Percentiles rank a stretch among this genome's conserved stretches.
phyloP scores from a whole-genome alignment of 495 filamentous ascomycete genomes.

The Annulohypoxylon maeteangense region DNA sequence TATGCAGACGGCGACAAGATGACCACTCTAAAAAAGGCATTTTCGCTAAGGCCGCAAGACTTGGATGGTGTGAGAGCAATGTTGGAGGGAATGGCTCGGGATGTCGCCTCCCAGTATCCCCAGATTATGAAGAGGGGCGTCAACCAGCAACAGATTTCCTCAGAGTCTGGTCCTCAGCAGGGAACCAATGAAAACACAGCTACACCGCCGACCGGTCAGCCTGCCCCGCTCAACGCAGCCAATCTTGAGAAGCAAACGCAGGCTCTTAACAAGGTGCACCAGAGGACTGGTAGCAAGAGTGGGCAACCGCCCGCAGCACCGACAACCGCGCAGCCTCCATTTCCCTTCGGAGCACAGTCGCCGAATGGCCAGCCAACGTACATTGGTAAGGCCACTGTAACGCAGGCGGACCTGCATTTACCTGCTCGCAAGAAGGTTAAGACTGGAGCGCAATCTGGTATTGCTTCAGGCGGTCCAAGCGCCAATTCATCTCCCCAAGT shows the following conservation, averaged over 20 bases:
- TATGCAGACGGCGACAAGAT: slow-evolving; percentile 64
- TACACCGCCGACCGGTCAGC: slow-evolving; percentile 45
- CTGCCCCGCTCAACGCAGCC: slow-evolving; percentile 68
- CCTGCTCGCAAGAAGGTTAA: slow-evolving; percentile 66
- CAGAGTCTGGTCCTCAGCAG: slow-evolving; percentile 38
- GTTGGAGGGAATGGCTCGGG: slow-evolving; percentile 52
- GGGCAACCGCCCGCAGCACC: slow-evolving; percentile 68
- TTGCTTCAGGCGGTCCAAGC: slow-evolving; percentile 42
- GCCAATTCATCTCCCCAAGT: slow-evolving; percentile 60
- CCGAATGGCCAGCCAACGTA: slow-evolving; percentile 76
- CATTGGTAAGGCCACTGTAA: slow-evolving; percentile 55
- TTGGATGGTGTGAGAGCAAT: slow-evolving; percentile 62
- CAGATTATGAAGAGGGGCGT: slow-evolving; percentile 37
- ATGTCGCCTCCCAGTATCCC: slow-evolving; percentile 37
- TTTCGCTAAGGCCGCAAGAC: slow-evolving; percentile 68
- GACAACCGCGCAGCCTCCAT: slow-evolving; percentile 71
- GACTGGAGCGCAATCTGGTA: slow-evolving; percentile 48
- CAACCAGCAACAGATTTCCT: slow-evolving; percentile 30
- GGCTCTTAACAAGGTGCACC: slow-evolving; percentile 60
- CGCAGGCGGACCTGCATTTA: slow-evolving; percentile 61
- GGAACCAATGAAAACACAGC: slow-evolving; percentile 31
- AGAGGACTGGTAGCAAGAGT: slow-evolving; percentile 52
- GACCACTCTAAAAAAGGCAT: slow-evolving; percentile 61
- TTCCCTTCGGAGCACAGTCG: slow-evolving; percentile 74
- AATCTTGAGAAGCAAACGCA: slow-evolving; percentile 76